These are phyloP conservation scores for Aureobasidium lini DNA, from an alignment of 2,329 filamentous ascomycete genomes.

Conservation along the genomic window DNA sequence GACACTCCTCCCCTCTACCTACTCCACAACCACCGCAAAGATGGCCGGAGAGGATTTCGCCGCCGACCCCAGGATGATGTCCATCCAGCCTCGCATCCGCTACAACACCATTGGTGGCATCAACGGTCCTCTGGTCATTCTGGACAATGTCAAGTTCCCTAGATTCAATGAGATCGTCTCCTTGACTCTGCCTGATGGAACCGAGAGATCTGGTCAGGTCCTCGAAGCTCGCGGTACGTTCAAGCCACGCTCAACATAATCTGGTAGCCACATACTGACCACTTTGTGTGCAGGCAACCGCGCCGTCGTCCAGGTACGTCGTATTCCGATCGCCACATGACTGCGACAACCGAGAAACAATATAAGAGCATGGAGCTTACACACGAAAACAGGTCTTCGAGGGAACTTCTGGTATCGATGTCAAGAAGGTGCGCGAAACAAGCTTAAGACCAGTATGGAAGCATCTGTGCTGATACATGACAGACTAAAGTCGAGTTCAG, in stretches of 20 bases:
- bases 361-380: slow-evolving; percentile 1
- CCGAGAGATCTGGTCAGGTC: slow-evolving; percentile 88
- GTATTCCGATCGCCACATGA: not conserved
- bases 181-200: slow-evolving; percentile 90
- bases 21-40: not conserved
- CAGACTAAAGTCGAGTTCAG: slow-evolving; percentile 94
- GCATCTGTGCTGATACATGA: slow-evolving; percentile 31
- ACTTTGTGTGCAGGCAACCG: slow-evolving; percentile 60
- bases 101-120: slow-evolving; percentile 99
- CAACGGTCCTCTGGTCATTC: slow-evolving; percentile 94
- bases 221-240: slow-evolving; percentile 85
- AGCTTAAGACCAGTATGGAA: slow-evolving; percentile 36
- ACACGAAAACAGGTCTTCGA: slow-evolving; percentile 70
- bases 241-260: not conserved
- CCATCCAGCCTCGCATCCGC: slow-evolving; percentile 64
- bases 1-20: not conserved
- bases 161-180: slow-evolving; percentile 97
- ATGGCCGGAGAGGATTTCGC: slow-evolving; percentile 27
- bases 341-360: not conserved
- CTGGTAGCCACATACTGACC: not conserved
- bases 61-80: slow-evolving; percentile 44
- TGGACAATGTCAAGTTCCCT: slow-evolving; percentile 98
- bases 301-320: slow-evolving; percentile 81
- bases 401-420: slow-evolving; percentile 93
- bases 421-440: slow-evolving; percentile 59